Base-by-base conservation (phyloP, 1,284 basidiomycete species). In the Malassezia furfur region DNA sequence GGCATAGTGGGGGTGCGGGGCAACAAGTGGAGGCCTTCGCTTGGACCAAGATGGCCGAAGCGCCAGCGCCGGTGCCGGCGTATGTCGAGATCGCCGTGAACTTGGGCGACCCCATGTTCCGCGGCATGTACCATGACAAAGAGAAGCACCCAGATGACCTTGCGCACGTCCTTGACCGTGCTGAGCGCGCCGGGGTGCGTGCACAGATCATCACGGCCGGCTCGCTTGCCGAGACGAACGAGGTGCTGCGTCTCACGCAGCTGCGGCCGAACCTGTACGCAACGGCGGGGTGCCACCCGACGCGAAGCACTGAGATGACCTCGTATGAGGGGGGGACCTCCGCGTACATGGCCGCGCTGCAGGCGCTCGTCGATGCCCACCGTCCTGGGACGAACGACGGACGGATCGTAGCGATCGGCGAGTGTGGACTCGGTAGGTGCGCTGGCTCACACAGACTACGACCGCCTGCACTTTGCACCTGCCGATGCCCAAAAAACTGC, bases 221-320 rank as follows among this genome's bases (percentile, higher is more conserved):
- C 0, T 85, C 82, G 54, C 76, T 91, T 11, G 68, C 76, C 6
- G 87, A 90, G 71, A 85, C 84, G 3, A 75, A 76, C 51, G 74
- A 81, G 19, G 86, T 86, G 0, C 64, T 89, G 30, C 72, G 78
- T 14, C 75, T 91, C 15, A 85, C 87, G 1, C 77, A 78, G 52
- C 67, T 82, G 63, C 78, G 82, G 57, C 60, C 66, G 6, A 85
- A 79, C 7, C 75, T 88, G 17, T 87, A 84, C 69, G 82, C 83
- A 8, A 91, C 88, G 0, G 82, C 85, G 1, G 89, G 89, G 17
- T 86, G 86, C 62, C 89, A 93, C 75, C 89, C 89, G 0, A 91
- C 88, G 7, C 84, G 86, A n/a, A 83, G 85, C 0, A 75, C 68
- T 5, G 85, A 91, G 70, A 86, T 91, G 62, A 84, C 86, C 35